These are phyloP conservation scores for Amanita rubescens DNA, from an alignment of 768 basidiomycete genomes.

Conservation along the genomic window DNA sequence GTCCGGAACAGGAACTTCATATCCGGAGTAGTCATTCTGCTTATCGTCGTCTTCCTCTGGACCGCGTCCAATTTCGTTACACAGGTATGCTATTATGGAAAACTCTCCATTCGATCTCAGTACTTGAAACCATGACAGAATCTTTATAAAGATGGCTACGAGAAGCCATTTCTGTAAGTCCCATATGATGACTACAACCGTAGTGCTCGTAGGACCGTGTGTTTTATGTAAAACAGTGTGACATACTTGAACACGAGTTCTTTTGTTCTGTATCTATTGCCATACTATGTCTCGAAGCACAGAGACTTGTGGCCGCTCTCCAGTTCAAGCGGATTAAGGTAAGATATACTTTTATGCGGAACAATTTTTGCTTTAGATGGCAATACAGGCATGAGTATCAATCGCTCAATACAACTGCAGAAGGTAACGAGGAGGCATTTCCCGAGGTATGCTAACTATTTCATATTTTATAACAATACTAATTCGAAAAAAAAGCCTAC, in stretches of 20 bases:
- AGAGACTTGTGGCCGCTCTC: not conserved
- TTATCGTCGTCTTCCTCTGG: slow-evolving; percentile 82
- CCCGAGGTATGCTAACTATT: not conserved
- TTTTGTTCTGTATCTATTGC: slow-evolving; percentile 79
- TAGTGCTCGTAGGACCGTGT: not conserved
- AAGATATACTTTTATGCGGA: not conserved
- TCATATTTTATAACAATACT: not conserved
- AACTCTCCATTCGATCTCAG: not conserved
- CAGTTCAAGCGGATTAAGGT: not conserved
- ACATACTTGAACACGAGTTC: slow-evolving; percentile 90
- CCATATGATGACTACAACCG: not conserved
- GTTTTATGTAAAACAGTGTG: no score
- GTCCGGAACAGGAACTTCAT: slow-evolving; percentile 29
- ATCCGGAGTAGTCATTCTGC: slow-evolving; percentile 60
- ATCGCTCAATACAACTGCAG: slow-evolving; percentile 17
- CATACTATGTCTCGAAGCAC: slow-evolving; percentile 17
- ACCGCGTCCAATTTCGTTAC: slow-evolving; percentile 84
- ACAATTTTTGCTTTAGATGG: slow-evolving; percentile 4
- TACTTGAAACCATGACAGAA: slow-evolving; percentile 24
- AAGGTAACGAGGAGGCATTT: slow-evolving; percentile 2
- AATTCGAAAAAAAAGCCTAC: not conserved
- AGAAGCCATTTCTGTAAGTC: slow-evolving; percentile 80
- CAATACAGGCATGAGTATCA: slow-evolving; percentile 17
- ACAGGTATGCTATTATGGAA: slow-evolving; percentile 41
- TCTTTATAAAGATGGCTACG: slow-evolving; percentile 55